These are phyloP conservation scores for Didymellaceae sp. DNA, from an alignment of 2,329 filamentous ascomycete species.

Conservation along the genomic window DNA sequence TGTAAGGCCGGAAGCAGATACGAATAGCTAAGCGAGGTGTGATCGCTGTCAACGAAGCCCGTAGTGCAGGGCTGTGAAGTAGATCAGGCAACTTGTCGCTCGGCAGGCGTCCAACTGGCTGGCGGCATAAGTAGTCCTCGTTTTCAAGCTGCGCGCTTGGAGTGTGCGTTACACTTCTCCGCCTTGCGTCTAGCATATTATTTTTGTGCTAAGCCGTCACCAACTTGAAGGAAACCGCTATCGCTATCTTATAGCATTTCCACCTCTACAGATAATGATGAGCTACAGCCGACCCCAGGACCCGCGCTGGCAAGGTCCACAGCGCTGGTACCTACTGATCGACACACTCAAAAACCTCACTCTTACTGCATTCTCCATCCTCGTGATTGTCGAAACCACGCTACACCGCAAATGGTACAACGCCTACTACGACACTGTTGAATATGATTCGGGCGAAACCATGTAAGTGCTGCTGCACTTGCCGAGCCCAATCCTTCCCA, in stretches of 20 bases:
- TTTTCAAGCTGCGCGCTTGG: not conserved
- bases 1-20: not conserved
- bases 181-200: too few species aligned
- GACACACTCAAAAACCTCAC: not conserved
- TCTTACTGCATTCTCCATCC: not conserved
- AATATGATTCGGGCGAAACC: not conserved
- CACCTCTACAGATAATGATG: not conserved
- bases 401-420: slow-evolving; percentile 8
- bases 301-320: slow-evolving; percentile 4
- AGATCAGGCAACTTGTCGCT: not conserved
- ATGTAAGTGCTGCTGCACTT: not conserved
- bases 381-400: slow-evolving; percentile 1
- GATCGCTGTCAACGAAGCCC: not conserved
- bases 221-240: not conserved
- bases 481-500: too few species aligned
- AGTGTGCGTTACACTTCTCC: not conserved
- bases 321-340: not conserved
- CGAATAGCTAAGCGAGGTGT: not conserved
- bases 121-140: not conserved
- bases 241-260: not conserved
- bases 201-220: not conserved
- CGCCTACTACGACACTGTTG: not conserved
- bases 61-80: not conserved
- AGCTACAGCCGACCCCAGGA: not conserved
- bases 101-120: not conserved